Percentiles rank a stretch among this genome's conserved stretches.
phyloP scores from a whole-genome alignment of 139 green algal species.

The Medakamo hakoo region DNA sequence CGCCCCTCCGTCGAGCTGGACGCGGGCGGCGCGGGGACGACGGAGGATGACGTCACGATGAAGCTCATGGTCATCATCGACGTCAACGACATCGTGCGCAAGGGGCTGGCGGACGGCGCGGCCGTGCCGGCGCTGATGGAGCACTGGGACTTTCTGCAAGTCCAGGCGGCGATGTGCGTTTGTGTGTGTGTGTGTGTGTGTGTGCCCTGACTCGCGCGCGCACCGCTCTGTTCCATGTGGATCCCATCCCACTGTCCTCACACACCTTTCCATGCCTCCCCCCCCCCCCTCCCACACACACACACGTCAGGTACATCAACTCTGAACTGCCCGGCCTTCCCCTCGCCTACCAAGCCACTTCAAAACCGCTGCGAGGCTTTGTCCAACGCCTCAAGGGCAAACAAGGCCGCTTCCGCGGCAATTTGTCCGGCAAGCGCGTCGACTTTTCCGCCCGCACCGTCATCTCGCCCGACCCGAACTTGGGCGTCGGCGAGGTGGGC shows the following conservation, averaged over 20 bases:
- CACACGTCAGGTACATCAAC: conserved; percentile 86
- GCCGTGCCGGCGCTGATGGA: conserved; percentile 24
- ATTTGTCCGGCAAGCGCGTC: conserved; percentile 92
- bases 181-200: no score
- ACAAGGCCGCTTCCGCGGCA: conserved; percentile 91
- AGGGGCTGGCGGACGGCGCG: conserved; percentile 29
- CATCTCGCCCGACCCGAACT: conserved; percentile 96
- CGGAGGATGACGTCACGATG: conserved; percentile 98
- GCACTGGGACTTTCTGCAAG: conserved; percentile 90
- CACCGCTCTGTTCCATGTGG: no score
- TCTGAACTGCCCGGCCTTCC: conserved; percentile 78
- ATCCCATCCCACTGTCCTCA: not conserved
- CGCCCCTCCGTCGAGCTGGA: conserved; percentile 96
- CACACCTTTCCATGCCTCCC: not conserved
- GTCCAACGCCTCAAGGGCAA: conserved; percentile 99
- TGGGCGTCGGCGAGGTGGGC: conserved; percentile 75
- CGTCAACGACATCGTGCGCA: conserved; percentile 59
- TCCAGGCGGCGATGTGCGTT: conserved; percentile 26
- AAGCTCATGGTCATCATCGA: conserved; percentile 93
- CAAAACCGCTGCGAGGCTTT: conserved; percentile 79
- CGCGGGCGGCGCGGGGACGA: conserved; percentile 54
- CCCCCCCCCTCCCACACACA: conserved; percentile 4
- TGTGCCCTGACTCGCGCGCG: no score
- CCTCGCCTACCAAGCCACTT: conserved; percentile 34
- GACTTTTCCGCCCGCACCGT: conserved; percentile 94